These are phyloP conservation scores for Ogataea minuta DNA, from an alignment of 805 yeast genomes.

Conservation along the genomic window DNA sequence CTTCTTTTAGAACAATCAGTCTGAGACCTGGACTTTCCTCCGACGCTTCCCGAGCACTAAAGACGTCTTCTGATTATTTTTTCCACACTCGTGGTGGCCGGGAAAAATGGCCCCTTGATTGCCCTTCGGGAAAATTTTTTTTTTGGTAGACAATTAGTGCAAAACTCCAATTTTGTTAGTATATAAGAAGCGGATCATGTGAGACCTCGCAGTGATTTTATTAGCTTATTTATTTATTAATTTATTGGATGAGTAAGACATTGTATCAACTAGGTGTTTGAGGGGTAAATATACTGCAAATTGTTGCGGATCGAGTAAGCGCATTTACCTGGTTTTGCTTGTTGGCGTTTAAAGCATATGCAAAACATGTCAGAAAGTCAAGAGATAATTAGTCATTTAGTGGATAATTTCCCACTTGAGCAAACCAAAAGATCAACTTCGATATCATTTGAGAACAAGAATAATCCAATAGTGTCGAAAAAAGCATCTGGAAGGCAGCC, in stretches of 20 bases:
- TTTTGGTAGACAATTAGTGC: not conserved
- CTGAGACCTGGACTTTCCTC: too few relatives aligned
- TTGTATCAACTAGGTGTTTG: not conserved
- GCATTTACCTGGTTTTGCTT: conserved; percentile 2
- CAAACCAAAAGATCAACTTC: conserved; percentile 8
- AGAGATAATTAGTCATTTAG: not conserved
- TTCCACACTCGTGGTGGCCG: too few relatives aligned
- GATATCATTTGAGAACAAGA: conserved; percentile 20
- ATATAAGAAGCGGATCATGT: conserved; percentile 2
- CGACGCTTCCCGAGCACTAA: too few relatives aligned
- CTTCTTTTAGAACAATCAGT: too few relatives aligned
- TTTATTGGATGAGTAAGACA: conserved; percentile 1
- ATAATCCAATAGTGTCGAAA: conserved; percentile 20
- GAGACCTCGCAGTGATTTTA: conserved; percentile 3
- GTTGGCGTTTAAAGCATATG: conserved; percentile 1
- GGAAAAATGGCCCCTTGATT: not conserved
- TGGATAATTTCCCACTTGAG: not conserved
- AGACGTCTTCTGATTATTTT: too few relatives aligned
- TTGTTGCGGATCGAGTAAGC: conserved; percentile 4
- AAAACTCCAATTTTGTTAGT: too few relatives aligned
- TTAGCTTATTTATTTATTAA: not conserved
- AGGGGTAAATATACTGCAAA: not conserved
- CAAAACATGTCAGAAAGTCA: conserved; percentile 6
- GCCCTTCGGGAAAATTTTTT: conserved; percentile 6
- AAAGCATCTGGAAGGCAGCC: conserved; percentile 16